Percentiles rank a stretch among this genome's conserved stretches.
These are phyloP conservation scores for Lichtheimia hyalospora DNA, from an alignment of 371 early-diverging fungal species.

Conservation along the genomic window DNA sequence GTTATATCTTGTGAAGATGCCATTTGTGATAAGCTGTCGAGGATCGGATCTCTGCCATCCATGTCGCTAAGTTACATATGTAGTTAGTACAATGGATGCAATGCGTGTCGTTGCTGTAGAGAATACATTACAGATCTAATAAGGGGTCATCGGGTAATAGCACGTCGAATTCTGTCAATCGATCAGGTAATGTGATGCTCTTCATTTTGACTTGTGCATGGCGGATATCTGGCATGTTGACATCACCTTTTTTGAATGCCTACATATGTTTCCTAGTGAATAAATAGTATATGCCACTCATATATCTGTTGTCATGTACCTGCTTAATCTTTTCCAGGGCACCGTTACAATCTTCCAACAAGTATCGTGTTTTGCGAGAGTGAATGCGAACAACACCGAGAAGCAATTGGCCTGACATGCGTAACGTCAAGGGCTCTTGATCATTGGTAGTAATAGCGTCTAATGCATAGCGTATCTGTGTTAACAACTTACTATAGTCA, in stretches of 20 bases:
- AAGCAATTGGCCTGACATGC: slow-evolving; percentile 95
- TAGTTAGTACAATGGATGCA: background rate
- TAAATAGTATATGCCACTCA: background rate
- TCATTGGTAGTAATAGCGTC: slow-evolving; percentile 83
- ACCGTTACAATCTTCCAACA: slow-evolving; percentile 97
- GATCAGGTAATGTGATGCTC: slow-evolving; percentile 87
- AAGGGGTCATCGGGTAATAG: slow-evolving; percentile 77
- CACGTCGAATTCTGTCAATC: slow-evolving; percentile 88
- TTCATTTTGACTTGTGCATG: slow-evolving; percentile 67
- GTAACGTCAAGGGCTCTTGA: slow-evolving; percentile 83
- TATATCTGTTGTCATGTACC: slow-evolving; percentile 33
- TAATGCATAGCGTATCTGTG: slow-evolving; percentile 20
- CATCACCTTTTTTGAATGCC: slow-evolving; percentile 86
- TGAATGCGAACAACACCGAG: slow-evolving; percentile 96
- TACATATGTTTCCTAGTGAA: slow-evolving; percentile 11
- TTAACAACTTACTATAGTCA: slow-evolving; percentile 1
- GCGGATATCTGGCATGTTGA: slow-evolving; percentile 84
- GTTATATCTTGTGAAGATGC: slow-evolving; percentile 23
- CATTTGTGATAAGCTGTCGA: slow-evolving; percentile 29
- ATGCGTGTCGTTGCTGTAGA: background rate
- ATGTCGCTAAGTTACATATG: slow-evolving; percentile 3
- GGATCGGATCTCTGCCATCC: slow-evolving; percentile 24
- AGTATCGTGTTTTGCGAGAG: slow-evolving; percentile 94
- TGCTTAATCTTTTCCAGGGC: slow-evolving; percentile 93
- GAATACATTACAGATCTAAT: slow-evolving; percentile 27